phyloP scores from a whole-genome alignment of 2,329 filamentous ascomycete genomes.

The Stromatinia cepivora region DNA sequence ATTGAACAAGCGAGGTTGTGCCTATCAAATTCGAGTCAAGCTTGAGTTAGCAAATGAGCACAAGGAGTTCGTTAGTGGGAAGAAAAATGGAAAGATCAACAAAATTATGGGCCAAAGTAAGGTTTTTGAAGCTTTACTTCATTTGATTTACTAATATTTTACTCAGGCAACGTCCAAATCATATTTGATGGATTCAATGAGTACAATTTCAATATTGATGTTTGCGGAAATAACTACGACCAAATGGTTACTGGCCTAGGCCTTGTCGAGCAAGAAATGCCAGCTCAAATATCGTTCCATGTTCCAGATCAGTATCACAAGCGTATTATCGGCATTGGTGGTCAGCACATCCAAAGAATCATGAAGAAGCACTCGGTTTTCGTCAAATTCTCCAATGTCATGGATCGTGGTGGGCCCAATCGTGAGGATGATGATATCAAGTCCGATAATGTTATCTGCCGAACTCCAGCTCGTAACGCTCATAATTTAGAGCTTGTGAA shows the following conservation, averaged over 20 bases:
- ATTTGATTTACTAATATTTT: background rate
- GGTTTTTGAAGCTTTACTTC: background rate
- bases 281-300: constrained; percentile 97
- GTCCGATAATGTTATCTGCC: constrained; percentile 98
- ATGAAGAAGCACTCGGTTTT: constrained; percentile 99
- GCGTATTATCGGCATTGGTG: constrained; percentile 97
- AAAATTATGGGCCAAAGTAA: constrained; percentile 98
- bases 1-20: constrained; percentile 78
- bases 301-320: constrained; percentile 99
- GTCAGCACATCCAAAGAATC: constrained; percentile 97
- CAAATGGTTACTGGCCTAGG: constrained; percentile 90
- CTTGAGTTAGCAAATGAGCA: constrained; percentile 99
- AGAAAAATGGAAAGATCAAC: constrained; percentile 99
- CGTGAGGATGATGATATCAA: constrained; percentile 98
- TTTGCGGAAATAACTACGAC: constrained; percentile 88
- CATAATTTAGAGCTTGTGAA: constrained; percentile 97
- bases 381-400: constrained; percentile 98
- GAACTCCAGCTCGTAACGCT: constrained; percentile 93
- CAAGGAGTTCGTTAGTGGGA: constrained; percentile 98
- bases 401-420: constrained; percentile 88
- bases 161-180: constrained; percentile 78
- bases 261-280: constrained; percentile 98
- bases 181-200: constrained; percentile 99
- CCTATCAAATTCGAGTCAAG: constrained; percentile 92
- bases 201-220: constrained; percentile 99